Percentiles rank a stretch among this genome's conserved stretches.
These are phyloP conservation scores for Syncephalastrum contaminatum DNA, from an alignment of 371 early-diverging fungal genomes.

Conservation along the genomic window DNA sequence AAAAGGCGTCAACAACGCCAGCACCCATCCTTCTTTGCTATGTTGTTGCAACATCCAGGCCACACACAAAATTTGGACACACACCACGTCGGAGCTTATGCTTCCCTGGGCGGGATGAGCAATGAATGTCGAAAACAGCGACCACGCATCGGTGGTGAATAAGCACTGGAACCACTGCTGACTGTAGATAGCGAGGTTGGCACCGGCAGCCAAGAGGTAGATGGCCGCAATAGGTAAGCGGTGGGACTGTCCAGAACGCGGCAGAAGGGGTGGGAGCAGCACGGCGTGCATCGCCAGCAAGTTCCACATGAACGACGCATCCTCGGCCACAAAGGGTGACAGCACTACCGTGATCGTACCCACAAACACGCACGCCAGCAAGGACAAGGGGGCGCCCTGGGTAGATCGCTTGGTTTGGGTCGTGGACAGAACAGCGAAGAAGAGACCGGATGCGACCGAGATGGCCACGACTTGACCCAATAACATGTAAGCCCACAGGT, in stretches of 20 bases:
- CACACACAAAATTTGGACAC: constrained; percentile 25
- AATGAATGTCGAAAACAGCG: constrained; percentile 21
- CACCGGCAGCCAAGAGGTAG: constrained; percentile 31
- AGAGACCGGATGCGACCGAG: constrained; percentile 31
- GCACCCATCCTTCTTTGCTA: background rate
- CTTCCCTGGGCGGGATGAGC: constrained; percentile 41
- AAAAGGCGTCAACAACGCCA: constrained; percentile 31
- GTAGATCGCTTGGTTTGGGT: background rate
- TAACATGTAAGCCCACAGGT: constrained; percentile 42
- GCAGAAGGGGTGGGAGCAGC: constrained; percentile 25
- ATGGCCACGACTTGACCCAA: constrained; percentile 46
- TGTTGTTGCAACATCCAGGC: constrained; percentile 29
- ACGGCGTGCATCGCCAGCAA: constrained; percentile 37
- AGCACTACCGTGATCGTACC: constrained; percentile 29
- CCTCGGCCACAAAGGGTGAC: constrained; percentile 25
- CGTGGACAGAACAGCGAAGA: constrained; percentile 28
- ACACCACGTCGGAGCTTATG: constrained; percentile 37
- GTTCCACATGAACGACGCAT: constrained; percentile 24
- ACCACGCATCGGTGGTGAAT: background rate
- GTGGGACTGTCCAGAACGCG: constrained; percentile 1
- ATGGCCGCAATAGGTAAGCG: constrained; percentile 8
- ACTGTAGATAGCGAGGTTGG: constrained; percentile 27
- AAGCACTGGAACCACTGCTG: constrained; percentile 24
- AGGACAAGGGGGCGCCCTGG: constrained; percentile 5
- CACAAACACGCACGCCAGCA: constrained; percentile 10